Conservation (phyloP, 352 stramenopile species). For the Phytophthora pini region DNA sequence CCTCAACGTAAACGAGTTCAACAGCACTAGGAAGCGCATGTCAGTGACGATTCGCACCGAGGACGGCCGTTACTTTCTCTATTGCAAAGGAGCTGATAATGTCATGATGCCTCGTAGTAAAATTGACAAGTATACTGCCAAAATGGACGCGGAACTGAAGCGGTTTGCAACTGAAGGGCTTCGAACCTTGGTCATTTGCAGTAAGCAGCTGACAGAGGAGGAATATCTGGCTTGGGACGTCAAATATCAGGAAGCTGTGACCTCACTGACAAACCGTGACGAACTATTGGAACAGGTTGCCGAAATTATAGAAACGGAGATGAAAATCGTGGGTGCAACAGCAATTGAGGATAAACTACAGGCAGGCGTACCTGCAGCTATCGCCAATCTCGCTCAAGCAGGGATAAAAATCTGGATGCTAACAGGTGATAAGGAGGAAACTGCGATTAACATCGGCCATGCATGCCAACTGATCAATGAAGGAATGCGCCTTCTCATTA, state of each 20-base stretch:
- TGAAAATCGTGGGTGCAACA: constrained; percentile 90
- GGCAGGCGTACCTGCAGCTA: constrained; percentile 86
- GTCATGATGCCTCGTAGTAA: constrained; percentile 79
- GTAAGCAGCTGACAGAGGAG: constrained; percentile 56
- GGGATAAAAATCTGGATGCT: constrained; percentile 97
- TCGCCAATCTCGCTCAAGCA: constrained; percentile 84
- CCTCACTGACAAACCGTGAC: constrained; percentile 64
- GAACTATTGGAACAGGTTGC: constrained; percentile 60
- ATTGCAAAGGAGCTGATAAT: constrained; percentile 87
- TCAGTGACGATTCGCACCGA: constrained; percentile 91
- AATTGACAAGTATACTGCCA: constrained; percentile 36
- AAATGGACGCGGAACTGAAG: constrained; percentile 65
- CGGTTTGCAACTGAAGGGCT: constrained; percentile 85
- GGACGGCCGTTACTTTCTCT: constrained; percentile 57
- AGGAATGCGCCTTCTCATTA: constrained; percentile 57
- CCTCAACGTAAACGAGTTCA: constrained; percentile 88
- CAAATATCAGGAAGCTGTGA: constrained; percentile 67
- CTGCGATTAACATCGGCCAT: constrained; percentile 94
- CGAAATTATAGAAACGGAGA: constrained; percentile 64
- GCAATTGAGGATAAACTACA: constrained; percentile 96
- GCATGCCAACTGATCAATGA: constrained; percentile 78
- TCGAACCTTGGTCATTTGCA: constrained; percentile 80
- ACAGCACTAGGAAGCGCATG: constrained; percentile 97
- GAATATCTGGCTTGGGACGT: constrained; percentile 75
- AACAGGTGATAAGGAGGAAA: constrained; percentile 95